phyloP scores from a whole-genome alignment of 495 filamentous ascomycete genomes.

The Hapsidospora chrysogenum region DNA sequence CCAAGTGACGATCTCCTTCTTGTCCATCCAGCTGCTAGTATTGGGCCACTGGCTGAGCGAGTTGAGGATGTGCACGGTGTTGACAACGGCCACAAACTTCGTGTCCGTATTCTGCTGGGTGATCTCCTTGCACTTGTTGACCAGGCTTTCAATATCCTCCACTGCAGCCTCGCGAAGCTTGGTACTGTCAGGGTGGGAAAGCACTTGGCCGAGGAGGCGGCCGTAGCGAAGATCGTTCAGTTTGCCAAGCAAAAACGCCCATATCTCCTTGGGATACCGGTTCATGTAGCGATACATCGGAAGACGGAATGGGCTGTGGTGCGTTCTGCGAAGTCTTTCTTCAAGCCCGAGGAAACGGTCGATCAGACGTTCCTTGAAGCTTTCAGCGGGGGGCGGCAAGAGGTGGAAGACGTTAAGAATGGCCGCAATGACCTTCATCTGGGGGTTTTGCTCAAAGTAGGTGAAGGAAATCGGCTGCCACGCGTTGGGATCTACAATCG shows the following conservation, averaged over 20 bases:
- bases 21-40: conserved; percentile 56
- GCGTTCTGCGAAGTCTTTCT: conserved; percentile 67
- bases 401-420: conserved; percentile 96
- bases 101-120: conserved; percentile 43
- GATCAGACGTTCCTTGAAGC: conserved; percentile 79
- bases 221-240: conserved; percentile 74
- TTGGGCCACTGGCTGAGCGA: conserved; percentile 46
- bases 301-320: conserved; percentile 81
- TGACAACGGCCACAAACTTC: conserved; percentile 56
- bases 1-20: conserved; percentile 52
- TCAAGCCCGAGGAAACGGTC: conserved; percentile 82
- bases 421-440: conserved; percentile 83
- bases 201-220: conserved; percentile 86
- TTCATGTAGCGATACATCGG: conserved; percentile 93
- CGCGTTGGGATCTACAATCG: conserved; percentile 62
- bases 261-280: conserved; percentile 76
- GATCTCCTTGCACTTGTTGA: conserved; percentile 42
- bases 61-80: conserved; percentile 70
- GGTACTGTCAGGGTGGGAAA: conserved; percentile 58
- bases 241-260: conserved; percentile 56
- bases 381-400: conserved; percentile 69
- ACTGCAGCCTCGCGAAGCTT: conserved; percentile 58
- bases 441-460: conserved; percentile 75
- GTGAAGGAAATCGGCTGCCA: conserved; percentile 87
- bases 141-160: conserved; percentile 53